phyloP scores from a whole-genome alignment of 768 basidiomycete species.

The Auricularia sp. region DNA sequence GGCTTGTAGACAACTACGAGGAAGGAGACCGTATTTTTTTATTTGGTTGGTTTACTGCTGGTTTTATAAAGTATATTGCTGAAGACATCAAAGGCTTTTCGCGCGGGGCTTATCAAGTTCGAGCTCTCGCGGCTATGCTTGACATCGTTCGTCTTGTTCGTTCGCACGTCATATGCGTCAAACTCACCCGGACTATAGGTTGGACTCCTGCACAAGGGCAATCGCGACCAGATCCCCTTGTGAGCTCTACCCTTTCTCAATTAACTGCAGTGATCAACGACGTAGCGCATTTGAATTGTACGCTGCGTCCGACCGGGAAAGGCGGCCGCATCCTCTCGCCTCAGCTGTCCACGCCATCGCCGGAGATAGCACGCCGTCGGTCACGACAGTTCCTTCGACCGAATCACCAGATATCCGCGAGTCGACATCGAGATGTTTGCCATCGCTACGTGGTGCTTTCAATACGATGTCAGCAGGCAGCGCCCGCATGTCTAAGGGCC shows the following conservation, averaged over 20 bases:
- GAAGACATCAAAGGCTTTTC: slow-evolving; percentile 1
- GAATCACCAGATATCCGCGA: no score
- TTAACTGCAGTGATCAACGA: neutral
- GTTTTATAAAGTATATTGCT: no score
- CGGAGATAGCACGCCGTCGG: no score
- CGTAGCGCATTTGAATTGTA: neutral
- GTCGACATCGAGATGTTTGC: no score
- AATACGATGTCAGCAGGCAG: no score
- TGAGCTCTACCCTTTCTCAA: neutral
- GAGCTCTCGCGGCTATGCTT: slow-evolving; percentile 3
- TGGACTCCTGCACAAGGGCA: neutral
- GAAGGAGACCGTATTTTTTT: slow-evolving; percentile 33
- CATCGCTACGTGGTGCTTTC: no score
- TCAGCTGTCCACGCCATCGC: no score
- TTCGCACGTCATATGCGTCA: neutral
- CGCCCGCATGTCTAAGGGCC: no score
- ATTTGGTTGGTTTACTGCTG: slow-evolving; percentile 21
- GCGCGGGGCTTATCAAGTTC: slow-evolving; percentile 7
- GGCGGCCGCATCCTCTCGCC: no score
- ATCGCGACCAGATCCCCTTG: neutral
- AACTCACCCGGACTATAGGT: neutral
- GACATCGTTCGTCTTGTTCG: neutral
- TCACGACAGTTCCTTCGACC: no score
- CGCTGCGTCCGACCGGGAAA: neutral
- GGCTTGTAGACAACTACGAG: slow-evolving; percentile 32